These are phyloP conservation scores for Nicotiana tabacum DNA, from an alignment of 257 asterid genomes.

Conservation along the genomic window DNA sequence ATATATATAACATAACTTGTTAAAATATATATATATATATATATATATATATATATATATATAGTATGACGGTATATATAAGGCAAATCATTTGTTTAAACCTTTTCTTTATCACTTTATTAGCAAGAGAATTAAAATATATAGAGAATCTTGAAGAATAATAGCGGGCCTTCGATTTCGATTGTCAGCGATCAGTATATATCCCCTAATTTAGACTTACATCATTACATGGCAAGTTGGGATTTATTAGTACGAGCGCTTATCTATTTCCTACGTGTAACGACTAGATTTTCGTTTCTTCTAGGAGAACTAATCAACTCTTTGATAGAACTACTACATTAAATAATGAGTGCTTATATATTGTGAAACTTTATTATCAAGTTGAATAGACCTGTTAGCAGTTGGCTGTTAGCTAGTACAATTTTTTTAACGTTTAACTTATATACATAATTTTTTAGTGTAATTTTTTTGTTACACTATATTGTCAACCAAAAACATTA, in stretches of 20 bases:
- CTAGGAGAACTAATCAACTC: neutral
- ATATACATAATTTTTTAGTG: too few species aligned
- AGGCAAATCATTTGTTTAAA: too few species aligned
- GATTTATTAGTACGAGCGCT: neutral
- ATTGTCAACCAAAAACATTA: too few species aligned
- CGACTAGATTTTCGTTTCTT: neutral
- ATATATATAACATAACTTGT: too few species aligned
- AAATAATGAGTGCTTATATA: neutral
- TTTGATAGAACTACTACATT: neutral
- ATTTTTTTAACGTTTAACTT: neutral
- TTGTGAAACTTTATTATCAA: neutral
- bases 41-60: too few species aligned
- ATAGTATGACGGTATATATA: too few species aligned
- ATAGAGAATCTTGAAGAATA: neutral
- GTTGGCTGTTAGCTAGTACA: neutral
- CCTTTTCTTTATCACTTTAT: too few species aligned
- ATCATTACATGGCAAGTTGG: conserved; percentile 5
- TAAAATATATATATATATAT: too few species aligned
- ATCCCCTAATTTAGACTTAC: neutral
- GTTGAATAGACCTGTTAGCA: neutral
- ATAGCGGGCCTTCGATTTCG: neutral
- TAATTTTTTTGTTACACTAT: too few species aligned
- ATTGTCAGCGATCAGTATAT: neutral
- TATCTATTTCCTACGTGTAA: conserved; percentile 15
- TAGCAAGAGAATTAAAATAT: too few species aligned